Evolutionary conservation across 139 green algal species (phyloP).

Genomic region (Chlorella ohadii): DNA sequence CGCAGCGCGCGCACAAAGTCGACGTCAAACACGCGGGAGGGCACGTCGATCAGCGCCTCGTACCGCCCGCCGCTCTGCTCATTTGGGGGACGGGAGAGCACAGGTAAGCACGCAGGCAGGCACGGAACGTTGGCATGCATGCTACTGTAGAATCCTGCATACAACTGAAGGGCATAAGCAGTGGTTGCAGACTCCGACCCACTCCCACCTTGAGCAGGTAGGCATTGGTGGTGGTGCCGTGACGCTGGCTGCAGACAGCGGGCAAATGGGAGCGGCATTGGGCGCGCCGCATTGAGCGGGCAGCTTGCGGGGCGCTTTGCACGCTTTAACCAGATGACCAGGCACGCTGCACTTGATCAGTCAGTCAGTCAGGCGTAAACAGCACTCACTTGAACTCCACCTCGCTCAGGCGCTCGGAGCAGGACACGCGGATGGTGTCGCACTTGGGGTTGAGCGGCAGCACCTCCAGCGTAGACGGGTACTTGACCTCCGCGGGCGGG

Average conservation of each 20-base stretch:
- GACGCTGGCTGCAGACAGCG: slow-evolving; percentile 48
- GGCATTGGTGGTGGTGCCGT: slow-evolving; percentile 91
- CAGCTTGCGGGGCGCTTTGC: too few relatives aligned
- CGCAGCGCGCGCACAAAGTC: slow-evolving; percentile 63
- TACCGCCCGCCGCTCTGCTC: slow-evolving; percentile 17
- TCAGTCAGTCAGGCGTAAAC: too few relatives aligned
- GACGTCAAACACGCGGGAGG: slow-evolving; percentile 73
- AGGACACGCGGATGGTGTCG: slow-evolving; percentile 33
- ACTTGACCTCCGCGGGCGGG: background rate
- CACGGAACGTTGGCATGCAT: too few relatives aligned
- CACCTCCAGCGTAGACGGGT: background rate
- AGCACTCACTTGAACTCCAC: slow-evolving; percentile 78
- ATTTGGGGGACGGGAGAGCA: too few relatives aligned
- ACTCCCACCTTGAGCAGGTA: slow-evolving; percentile 79
- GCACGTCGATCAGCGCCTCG: slow-evolving; percentile 81
- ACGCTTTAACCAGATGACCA: too few relatives aligned
- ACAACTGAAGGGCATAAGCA: too few relatives aligned
- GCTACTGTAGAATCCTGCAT: background rate
- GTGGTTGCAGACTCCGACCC: background rate
- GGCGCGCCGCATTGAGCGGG: too few relatives aligned
- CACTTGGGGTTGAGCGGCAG: slow-evolving; percentile 20
- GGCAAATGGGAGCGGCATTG: too few relatives aligned
- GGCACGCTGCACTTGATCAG: too few relatives aligned
- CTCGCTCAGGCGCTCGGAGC: slow-evolving; percentile 53
- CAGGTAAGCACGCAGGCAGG: too few relatives aligned